Conservation (phyloP, 1,139 yeast genomes). For the Meyerozyma guilliermondii region DNA sequence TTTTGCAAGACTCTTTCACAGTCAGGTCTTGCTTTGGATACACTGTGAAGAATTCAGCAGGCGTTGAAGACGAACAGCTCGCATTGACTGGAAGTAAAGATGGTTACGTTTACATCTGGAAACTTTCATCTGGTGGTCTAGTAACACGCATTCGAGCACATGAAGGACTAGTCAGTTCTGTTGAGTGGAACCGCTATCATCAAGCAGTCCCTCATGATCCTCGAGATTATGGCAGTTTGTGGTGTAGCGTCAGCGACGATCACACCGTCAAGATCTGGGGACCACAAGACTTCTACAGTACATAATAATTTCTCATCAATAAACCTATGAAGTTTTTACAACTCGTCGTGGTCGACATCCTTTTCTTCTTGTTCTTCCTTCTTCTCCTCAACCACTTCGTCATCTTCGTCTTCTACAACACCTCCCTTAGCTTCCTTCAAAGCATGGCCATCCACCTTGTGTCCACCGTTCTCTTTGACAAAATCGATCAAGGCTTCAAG, state of each 20-base stretch:
- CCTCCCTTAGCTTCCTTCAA: constrained; percentile 21
- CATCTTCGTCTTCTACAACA: constrained; percentile 23
- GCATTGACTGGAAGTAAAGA: constrained; percentile 83
- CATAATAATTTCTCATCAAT: not conserved
- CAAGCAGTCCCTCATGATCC: constrained; percentile 12
- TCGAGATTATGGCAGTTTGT: constrained; percentile 43
- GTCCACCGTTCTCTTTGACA: constrained; percentile 60
- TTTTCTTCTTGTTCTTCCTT: constrained; percentile 9
- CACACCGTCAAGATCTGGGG: constrained; percentile 66
- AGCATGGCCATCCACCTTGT: constrained; percentile 49
- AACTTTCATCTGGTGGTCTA: constrained; percentile 65
- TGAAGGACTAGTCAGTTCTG: constrained; percentile 62
- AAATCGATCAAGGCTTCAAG: constrained; percentile 67
- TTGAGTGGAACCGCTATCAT: constrained; percentile 62
- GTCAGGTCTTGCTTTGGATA: constrained; percentile 77
- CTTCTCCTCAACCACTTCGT: constrained; percentile 23
- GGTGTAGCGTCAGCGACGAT: constrained; percentile 89
- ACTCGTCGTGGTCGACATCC: constrained; percentile 29
- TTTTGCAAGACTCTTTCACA: constrained; percentile 63
- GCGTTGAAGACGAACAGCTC: constrained; percentile 47
- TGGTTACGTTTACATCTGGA: constrained; percentile 78
- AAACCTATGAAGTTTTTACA: constrained; percentile 14
- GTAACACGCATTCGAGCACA: constrained; percentile 62
- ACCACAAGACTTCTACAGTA: constrained; percentile 14
- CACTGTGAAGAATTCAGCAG: constrained; percentile 8